Percentiles rank a stretch among this genome's conserved stretches.
These are phyloP conservation scores for Yamadazyma scolyti DNA, from an alignment of 805 yeast species.

Conservation along the genomic window DNA sequence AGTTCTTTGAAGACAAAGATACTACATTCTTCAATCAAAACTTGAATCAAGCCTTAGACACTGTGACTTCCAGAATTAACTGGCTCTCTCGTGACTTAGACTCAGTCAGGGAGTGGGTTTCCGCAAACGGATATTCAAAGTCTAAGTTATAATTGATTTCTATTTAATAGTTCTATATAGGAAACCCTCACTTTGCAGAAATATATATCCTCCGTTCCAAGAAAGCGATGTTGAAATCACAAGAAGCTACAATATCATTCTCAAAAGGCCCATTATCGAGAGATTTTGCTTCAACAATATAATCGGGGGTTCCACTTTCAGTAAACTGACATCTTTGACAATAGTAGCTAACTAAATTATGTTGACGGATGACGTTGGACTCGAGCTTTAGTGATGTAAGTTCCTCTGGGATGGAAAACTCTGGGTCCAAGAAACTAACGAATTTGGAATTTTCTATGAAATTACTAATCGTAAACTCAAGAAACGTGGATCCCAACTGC, in stretches of 20 bases:
- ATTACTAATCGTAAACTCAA: constrained; percentile 19
- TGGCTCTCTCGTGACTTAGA: constrained; percentile 58
- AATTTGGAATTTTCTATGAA: constrained; percentile 10
- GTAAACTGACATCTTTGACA: constrained; percentile 34
- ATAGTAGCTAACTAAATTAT: constrained; percentile 46
- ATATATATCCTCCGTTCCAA: constrained; percentile 20
- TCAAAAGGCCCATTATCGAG: constrained; percentile 29
- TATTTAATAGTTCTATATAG: constrained; percentile 1
- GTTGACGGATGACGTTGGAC: constrained; percentile 48
- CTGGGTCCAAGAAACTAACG: constrained; percentile 9
- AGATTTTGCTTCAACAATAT: constrained; percentile 12
- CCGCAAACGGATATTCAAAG: constrained; percentile 25
- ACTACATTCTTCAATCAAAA: constrained; percentile 64
- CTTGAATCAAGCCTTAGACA: constrained; percentile 63
- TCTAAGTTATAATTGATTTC: constrained; percentile 3
- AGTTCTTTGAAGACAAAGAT: constrained; percentile 49
- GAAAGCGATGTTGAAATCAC: constrained; percentile 41
- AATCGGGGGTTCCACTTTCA: constrained; percentile 17
- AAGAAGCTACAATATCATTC: constrained; percentile 32
- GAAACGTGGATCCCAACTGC: constrained; percentile 26
- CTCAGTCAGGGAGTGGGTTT: constrained; percentile 48
- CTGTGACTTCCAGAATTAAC: constrained; percentile 49
- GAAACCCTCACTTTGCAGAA: neutral
- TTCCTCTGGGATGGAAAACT: neutral
- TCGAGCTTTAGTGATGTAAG: constrained; percentile 12